These are phyloP conservation scores for Trypanosoma conorhini DNA, from an alignment of 208 protist genomes.

Conservation along the genomic window DNA sequence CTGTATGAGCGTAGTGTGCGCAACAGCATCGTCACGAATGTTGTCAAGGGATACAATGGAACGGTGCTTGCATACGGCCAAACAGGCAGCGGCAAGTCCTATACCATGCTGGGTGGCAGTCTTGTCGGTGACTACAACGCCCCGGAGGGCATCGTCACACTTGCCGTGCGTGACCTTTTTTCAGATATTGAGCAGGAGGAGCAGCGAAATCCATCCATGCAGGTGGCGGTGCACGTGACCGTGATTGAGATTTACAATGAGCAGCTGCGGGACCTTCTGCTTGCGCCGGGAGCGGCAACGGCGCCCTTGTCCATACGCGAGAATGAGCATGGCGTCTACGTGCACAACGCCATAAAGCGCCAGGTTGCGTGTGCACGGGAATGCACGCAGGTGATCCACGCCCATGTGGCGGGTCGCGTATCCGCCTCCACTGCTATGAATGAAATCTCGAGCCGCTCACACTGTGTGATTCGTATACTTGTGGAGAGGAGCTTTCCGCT, in stretches of 20 bases:
- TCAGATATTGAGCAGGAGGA: conserved; percentile 43
- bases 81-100: conserved; percentile 85
- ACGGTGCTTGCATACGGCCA: conserved; percentile 89
- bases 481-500: conserved; percentile 65
- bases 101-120: conserved; percentile 74
- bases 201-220: conserved; percentile 33
- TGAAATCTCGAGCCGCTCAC: conserved; percentile 92
- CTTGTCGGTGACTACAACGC: not conserved
- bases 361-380: conserved; percentile 56
- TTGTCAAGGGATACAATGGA: conserved; percentile 85
- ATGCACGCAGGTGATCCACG: conserved; percentile 60
- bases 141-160: conserved; percentile 40
- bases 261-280: conserved; percentile 76
- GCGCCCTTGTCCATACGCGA: conserved; percentile 67
- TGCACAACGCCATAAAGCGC: conserved; percentile 69
- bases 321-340: conserved; percentile 77
- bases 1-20: conserved; percentile 60
- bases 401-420: conserved; percentile 43
- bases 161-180: conserved; percentile 69
- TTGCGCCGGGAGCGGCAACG: conserved; percentile 17
- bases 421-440: conserved; percentile 94
- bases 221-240: conserved; percentile 47
- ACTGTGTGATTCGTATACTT: conserved; percentile 95
- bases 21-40: conserved; percentile 45
- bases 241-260: conserved; percentile 89